phyloP scores from a whole-genome alignment of 2,329 filamentous ascomycete genomes.

The Monilinia vaccinii-corymbosi region DNA sequence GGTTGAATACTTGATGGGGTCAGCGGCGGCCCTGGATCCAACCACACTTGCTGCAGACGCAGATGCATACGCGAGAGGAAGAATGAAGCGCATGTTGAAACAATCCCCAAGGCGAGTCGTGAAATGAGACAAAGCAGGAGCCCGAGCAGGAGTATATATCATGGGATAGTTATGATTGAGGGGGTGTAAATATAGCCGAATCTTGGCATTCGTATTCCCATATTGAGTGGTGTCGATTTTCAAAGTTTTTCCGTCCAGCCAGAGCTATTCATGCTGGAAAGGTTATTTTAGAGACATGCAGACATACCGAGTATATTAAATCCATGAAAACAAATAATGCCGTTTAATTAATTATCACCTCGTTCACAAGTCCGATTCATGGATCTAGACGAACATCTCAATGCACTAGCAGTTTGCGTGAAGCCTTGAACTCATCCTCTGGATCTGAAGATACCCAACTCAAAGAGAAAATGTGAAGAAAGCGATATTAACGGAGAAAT shows the following conservation, averaged over 20 bases:
- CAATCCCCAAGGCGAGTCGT: background rate
- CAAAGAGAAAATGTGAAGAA: background rate
- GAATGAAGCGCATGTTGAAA: background rate
- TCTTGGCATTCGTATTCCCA: background rate
- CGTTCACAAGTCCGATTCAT: too few relatives aligned
- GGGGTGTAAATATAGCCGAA: background rate
- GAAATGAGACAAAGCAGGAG: background rate
- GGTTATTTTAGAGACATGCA: too few relatives aligned
- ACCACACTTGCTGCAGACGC: background rate
- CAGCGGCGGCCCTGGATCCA: background rate
- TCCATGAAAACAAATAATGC: too few relatives aligned
- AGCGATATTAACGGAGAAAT: background rate
- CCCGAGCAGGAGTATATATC: too few relatives aligned
- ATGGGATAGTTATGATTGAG: background rate
- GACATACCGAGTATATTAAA: too few relatives aligned
- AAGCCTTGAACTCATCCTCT: background rate
- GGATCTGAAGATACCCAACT: background rate
- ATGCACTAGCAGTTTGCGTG: too few relatives aligned
- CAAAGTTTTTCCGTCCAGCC: background rate
- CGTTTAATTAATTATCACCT: too few relatives aligned
- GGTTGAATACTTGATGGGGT: background rate
- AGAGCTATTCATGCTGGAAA: background rate
- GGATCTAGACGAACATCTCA: too few relatives aligned
- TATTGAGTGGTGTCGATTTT: background rate
- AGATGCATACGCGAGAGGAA: background rate